These are phyloP conservation scores for Cenchrus fungigraminus DNA, from an alignment of 176 grass and related monocot genomes.

Conservation along the genomic window DNA sequence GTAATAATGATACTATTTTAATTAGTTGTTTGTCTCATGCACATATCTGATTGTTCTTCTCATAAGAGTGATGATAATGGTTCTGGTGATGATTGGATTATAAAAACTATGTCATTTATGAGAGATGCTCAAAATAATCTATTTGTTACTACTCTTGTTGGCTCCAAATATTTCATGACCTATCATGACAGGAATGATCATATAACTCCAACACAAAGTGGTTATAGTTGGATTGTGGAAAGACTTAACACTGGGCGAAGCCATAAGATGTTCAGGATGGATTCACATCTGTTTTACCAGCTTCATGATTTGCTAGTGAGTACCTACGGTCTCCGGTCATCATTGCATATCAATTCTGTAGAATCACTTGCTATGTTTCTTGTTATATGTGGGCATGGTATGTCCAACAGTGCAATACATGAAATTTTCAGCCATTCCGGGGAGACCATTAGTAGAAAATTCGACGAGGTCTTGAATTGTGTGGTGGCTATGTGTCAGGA, in stretches of 20 bases:
- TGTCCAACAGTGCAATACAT: background rate
- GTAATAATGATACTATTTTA: too few relatives aligned
- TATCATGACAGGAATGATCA: too few relatives aligned
- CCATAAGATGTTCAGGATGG: background rate
- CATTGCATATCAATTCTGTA: background rate
- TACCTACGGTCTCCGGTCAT: background rate
- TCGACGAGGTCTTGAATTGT: too few relatives aligned
- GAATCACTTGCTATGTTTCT: background rate
- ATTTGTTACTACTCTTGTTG: too few relatives aligned
- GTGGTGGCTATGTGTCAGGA: too few relatives aligned
- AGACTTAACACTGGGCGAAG: background rate
- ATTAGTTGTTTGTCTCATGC: background rate
- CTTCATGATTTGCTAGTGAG: background rate
- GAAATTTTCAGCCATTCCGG: too few relatives aligned
- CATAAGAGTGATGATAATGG: background rate
- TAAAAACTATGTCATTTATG: too few relatives aligned
- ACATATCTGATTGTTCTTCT: background rate
- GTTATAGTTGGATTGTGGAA: background rate
- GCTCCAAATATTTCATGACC: background rate
- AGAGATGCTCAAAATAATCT: too few relatives aligned
- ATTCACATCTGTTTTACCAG: background rate
- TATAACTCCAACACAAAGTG: too few relatives aligned
- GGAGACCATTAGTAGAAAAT: too few relatives aligned
- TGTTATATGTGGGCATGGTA: background rate
- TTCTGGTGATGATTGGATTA: too few relatives aligned